Evolutionary conservation across 768 basidiomycete genomes (phyloP), one percentile per base, ranked within the genome.

Genomic region (Gymnopilus dilepis): DNA sequence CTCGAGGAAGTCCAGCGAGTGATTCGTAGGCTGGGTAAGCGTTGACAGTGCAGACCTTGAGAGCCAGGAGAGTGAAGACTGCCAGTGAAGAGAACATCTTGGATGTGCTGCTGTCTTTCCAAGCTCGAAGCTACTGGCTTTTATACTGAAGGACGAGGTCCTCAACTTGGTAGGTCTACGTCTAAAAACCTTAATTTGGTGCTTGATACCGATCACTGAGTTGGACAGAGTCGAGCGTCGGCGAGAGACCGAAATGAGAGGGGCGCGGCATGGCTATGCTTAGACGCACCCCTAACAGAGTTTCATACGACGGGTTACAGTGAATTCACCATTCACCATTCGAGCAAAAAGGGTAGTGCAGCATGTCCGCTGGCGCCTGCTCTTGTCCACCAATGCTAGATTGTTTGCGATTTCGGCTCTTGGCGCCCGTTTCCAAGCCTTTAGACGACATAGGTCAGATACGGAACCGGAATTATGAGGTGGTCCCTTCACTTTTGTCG

Each of bases 21-120:
- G 70, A 70, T 21, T 52, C 58, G 55, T 73, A 68, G 9, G 63
- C 30, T 13, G 72, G 70, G 50, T 69, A 73, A 2, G 67, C 70
- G 28, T 31, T 33, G 4, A 43, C 56, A 28, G 22, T 26, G 52
- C 52, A 54, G 52, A 38, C 38, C 21, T 28, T 38, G 37, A 54
- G 52, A 13, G 52, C 52, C 21, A 54, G 26, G 52, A 54, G 52
- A 54, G 52, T 19, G 52, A 37, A 54, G 21, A 38, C 38, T 15
- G 52, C 38, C 17, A 54, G 52, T 38, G 52, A 54, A 24, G 52
- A 38, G 52, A 54, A 54, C 52, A 54, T 54, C 34, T 54, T 26
- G 15, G 33, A 37, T 26, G 38, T 28, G 34, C 34, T 38, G 52
- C 37, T 54, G 52, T 8, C 22, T 24, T 54, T 40, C 40, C 15